Base-by-base conservation (phyloP, 169 alveolate genomes). In the Cyclospora cayetanensis region DNA sequence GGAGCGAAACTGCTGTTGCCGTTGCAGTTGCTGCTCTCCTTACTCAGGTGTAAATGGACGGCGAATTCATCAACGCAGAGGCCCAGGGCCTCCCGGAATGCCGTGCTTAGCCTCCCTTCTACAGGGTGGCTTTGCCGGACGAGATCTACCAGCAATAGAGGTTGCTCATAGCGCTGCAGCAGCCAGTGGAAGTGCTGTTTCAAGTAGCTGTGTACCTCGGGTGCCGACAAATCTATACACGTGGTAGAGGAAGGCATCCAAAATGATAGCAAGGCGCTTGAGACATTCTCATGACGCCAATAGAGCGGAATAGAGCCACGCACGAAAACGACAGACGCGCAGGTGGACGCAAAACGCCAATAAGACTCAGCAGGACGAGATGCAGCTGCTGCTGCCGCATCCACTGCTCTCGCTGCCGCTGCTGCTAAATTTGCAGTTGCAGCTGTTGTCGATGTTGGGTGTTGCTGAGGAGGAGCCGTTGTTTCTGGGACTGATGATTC, bases 241-340 rank as follows among this genome's bases (percentile, higher is more conserved):
- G 86, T 76, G 25, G 31, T 42, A 22, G 86, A 66, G 3, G 86
- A 76, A 0, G 86, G 86, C 86, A 41, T 76, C 22, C 41, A 34
- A 27, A 76, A 76, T 22, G 86, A 76, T 15, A 76, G 43, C 0
- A 76, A 27, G 12, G 66, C 66, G 7, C 86, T 39, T 2, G 90
- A 31, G 25, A 53, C 74, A 27, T 63, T 37, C 50, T 93, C 96
- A 93, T 98, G 98, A 7, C 96, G 91, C 99, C 99, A 99, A 35
- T 96, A 84, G 46, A 97, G 89, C 2, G 99, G 99, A 65, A 98
- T 98, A 3, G 99, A 98, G 18, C 99, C 99, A 90, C 99, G 97
- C 37, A 97, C 95, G 93, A 98, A 98, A 15, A 97, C 97, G 92
- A 95, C 97, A 22, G 99, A 95, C 50, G 96, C 95, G 4, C 86